Percentiles rank a stretch among this genome's conserved stretches.
These are phyloP conservation scores for Pachyrhizus erosus DNA, from an alignment of 306 rosid species.

Conservation along the genomic window DNA sequence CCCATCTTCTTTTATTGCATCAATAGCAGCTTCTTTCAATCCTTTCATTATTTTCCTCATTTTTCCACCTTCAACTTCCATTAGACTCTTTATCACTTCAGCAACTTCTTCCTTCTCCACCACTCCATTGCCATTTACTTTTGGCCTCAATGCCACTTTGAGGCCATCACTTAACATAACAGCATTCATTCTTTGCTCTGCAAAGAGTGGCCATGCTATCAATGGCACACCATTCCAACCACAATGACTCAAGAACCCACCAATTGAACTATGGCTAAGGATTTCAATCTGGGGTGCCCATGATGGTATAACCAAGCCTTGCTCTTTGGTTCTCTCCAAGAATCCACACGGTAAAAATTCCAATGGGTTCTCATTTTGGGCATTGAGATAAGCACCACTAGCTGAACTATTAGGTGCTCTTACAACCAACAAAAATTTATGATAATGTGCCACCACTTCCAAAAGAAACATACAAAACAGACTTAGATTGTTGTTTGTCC, in stretches of 20 bases:
- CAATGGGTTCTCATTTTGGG: constrained; percentile 10
- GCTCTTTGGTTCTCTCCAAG: constrained; percentile 15
- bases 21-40: constrained; percentile 21
- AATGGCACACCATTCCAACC: constrained; percentile 38
- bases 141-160: constrained; percentile 38
- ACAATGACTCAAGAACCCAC: constrained; percentile 28
- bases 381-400: not conserved
- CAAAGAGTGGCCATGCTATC: constrained; percentile 35
- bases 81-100: not conserved
- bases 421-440: constrained; percentile 12
- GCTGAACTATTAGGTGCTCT: constrained; percentile 3
- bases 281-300: constrained; percentile 39
- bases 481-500: constrained; percentile 14
- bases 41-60: not conserved
- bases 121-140: constrained; percentile 17
- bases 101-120: constrained; percentile 41
- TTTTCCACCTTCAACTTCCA: constrained; percentile 40
- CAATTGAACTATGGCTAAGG: constrained; percentile 7
- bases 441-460: too few species aligned
- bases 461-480: constrained; percentile 29
- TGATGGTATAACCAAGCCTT: constrained; percentile 23
- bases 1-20: not conserved
- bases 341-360: constrained; percentile 6
- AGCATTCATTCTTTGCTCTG: constrained; percentile 39
- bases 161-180: not conserved